These are phyloP conservation scores for Pilatotrama ljubarskyi DNA, from an alignment of 768 basidiomycete species.

Conservation along the genomic window DNA sequence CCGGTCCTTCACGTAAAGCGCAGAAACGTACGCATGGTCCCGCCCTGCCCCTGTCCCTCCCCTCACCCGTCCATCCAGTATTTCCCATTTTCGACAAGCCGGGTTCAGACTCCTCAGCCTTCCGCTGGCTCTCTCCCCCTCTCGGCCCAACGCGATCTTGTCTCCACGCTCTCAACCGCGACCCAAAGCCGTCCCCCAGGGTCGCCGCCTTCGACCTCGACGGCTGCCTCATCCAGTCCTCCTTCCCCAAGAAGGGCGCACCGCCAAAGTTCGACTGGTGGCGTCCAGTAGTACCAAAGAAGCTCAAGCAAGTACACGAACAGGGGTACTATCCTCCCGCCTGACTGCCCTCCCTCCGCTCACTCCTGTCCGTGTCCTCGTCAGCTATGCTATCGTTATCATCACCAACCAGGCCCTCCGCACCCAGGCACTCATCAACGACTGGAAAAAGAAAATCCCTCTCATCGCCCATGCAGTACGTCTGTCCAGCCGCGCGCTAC, in stretches of 20 bases:
- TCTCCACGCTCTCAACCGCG: slow-evolving; percentile 37
- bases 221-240: slow-evolving; percentile 69
- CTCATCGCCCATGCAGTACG: slow-evolving; percentile 63
- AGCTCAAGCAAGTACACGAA: slow-evolving; percentile 57
- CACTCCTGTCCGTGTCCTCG: neutral
- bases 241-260: slow-evolving; percentile 44
- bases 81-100: slow-evolving; percentile 32
- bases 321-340: slow-evolving; percentile 50
- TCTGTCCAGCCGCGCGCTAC: slow-evolving; percentile 3
- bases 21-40: slow-evolving; percentile 20
- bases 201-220: slow-evolving; percentile 87
- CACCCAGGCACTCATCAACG: slow-evolving; percentile 45
- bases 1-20: slow-evolving; percentile 13
- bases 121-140: slow-evolving; percentile 34
- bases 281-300: slow-evolving; percentile 59
- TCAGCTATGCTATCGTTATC: slow-evolving; percentile 70
- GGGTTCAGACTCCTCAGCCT: slow-evolving; percentile 20
- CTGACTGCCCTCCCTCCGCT: neutral
- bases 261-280: slow-evolving; percentile 74
- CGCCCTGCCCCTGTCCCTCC: neutral
- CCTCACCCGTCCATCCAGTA: slow-evolving; percentile 16
- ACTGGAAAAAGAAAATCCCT: slow-evolving; percentile 79
- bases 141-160: slow-evolving; percentile 36
- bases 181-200: slow-evolving; percentile 49
- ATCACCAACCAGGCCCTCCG: slow-evolving; percentile 77